Conservation (phyloP, 805 yeast species). For the Candida parachauliodes region DNA sequence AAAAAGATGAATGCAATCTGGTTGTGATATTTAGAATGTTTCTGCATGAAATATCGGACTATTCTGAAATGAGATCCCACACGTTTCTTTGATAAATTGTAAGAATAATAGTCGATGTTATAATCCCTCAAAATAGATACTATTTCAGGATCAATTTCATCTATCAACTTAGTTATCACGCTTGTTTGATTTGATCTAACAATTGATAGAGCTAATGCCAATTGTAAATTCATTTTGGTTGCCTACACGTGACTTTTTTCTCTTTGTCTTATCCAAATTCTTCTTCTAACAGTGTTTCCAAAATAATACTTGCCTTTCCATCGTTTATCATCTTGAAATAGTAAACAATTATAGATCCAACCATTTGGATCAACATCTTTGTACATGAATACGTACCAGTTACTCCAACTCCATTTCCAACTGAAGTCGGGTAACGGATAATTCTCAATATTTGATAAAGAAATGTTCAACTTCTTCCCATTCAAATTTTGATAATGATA, state of each 20-base stretch:
- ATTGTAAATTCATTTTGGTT: constrained; percentile 3
- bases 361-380: constrained; percentile 78
- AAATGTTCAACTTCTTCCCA: constrained; percentile 33
- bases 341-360: constrained; percentile 65
- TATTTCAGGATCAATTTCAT: constrained; percentile 7
- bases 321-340: constrained; percentile 36
- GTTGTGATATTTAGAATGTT: constrained; percentile 2
- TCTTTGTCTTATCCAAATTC: constrained; percentile 58
- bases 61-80: constrained; percentile 1
- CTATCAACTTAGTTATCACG: constrained; percentile 1
- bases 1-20: constrained; percentile 5
- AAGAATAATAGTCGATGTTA: constrained; percentile 8
- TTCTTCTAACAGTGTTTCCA: constrained; percentile 61
- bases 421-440: constrained; percentile 53
- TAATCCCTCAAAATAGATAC: neutral
- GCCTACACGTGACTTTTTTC: constrained; percentile 5
- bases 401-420: constrained; percentile 68
- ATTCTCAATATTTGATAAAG: constrained; percentile 24
- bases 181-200: neutral
- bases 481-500: constrained; percentile 43
- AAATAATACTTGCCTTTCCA: constrained; percentile 66
- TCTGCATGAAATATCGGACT: constrained; percentile 4
- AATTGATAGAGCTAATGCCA: constrained; percentile 7
- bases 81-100: constrained; percentile 1
- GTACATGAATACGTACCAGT: constrained; percentile 72